Evolutionary conservation across 2,329 filamentous ascomycete genomes (phyloP).

Genomic region (Phyllosticta paracitricarpa): DNA sequence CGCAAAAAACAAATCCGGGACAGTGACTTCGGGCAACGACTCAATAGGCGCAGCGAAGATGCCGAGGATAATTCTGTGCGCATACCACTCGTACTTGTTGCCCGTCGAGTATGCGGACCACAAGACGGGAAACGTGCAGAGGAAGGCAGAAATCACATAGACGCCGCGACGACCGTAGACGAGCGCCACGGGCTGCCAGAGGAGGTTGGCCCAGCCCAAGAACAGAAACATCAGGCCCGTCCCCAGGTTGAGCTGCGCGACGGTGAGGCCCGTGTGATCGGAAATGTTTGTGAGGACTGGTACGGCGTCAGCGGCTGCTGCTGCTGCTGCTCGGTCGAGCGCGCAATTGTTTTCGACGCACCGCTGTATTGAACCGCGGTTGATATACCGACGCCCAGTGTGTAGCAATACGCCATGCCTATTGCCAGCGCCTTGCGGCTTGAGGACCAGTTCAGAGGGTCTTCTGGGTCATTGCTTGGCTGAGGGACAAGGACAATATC

Average conservation of each 20-base stretch:
- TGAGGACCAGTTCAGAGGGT: conserved; percentile 25
- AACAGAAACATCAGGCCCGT: conserved; percentile 44
- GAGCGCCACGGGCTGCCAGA: conserved; percentile 45
- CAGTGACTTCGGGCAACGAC: conserved; percentile 36
- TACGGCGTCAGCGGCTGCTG: background rate
- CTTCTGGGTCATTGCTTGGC: conserved; percentile 17
- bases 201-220: conserved; percentile 41
- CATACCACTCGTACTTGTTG: conserved; percentile 38
- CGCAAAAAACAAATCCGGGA: conserved; percentile 32
- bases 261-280: conserved; percentile 35
- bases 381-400: conserved; percentile 39
- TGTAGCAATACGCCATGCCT: conserved; percentile 25
- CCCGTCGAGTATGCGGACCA: conserved; percentile 34
- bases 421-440: conserved; percentile 10
- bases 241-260: conserved; percentile 38
- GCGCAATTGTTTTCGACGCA: background rate
- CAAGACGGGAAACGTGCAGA: conserved; percentile 20
- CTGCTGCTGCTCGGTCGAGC: no score
- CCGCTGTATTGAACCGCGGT: conserved; percentile 35
- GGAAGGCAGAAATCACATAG: conserved; percentile 33
- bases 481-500: conserved; percentile 40
- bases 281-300: conserved; percentile 40
- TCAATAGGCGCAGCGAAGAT: conserved; percentile 41
- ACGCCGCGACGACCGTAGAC: conserved; percentile 41
- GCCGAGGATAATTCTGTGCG: conserved; percentile 37